phyloP scores from a whole-genome alignment of 176 grass and related monocot species.

The Ampelocalamus luodianensis region DNA sequence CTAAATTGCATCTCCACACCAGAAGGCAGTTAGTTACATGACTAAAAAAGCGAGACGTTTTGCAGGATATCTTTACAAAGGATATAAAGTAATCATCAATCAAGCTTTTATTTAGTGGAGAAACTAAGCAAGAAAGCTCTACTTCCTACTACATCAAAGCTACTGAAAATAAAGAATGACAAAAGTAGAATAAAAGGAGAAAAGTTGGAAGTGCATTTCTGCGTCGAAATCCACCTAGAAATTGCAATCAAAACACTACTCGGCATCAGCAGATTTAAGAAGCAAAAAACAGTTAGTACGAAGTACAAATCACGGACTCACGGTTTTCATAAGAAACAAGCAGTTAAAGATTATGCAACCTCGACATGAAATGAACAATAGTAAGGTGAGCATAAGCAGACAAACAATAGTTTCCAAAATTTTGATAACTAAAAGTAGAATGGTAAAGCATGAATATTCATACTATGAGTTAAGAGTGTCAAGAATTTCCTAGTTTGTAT shows the following conservation, averaged over 20 bases:
- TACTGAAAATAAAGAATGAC: conserved; percentile 33
- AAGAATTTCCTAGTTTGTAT: neutral
- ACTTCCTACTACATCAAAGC: conserved; percentile 16
- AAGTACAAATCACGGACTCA: neutral
- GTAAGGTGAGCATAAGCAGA: neutral
- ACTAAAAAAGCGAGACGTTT: neutral
- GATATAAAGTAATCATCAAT: conserved; percentile 39
- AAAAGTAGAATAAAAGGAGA: conserved; percentile 14
- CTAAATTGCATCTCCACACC: conserved; percentile 35
- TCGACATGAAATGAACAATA: conserved; percentile 3
- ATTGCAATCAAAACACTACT: conserved; percentile 8
- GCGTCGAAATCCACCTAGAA: neutral
- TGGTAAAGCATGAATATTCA: conserved; percentile 1
- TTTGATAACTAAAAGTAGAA: conserved; percentile 26
- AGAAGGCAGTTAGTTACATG: conserved; percentile 28
- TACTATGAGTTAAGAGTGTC: neutral
- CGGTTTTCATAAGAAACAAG: conserved; percentile 11
- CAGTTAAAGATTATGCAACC: conserved; percentile 5
- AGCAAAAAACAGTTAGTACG: neutral
- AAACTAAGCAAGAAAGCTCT: conserved; percentile 35
- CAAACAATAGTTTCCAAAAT: neutral
- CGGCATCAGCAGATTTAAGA: neutral
- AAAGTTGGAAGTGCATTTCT: neutral
- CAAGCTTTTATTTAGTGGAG: conserved; percentile 30
- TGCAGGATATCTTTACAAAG: conserved; percentile 33